A percentile compares a stretch with the other conserved stretches of the same genome.
Evolutionary conservation across 176 grass and related monocot genomes (phyloP).

Genomic region (Eleusine coracana): DNA sequence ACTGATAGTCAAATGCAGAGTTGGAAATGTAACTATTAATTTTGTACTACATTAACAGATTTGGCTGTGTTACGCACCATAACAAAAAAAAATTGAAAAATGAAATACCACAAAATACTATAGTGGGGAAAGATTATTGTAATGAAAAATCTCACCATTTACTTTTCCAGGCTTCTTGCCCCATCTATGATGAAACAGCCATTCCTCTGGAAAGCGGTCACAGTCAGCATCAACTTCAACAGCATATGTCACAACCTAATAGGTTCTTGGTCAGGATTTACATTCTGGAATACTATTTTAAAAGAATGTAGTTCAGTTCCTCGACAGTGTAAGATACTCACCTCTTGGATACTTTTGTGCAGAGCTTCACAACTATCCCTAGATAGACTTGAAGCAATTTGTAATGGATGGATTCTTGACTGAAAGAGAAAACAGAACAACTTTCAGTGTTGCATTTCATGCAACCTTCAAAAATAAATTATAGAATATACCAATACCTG

Average conservation of each 20-base stretch:
- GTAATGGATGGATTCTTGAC: conserved; percentile 83
- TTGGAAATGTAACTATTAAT: not conserved
- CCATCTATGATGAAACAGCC: conserved; percentile 94
- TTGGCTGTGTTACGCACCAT: conserved; percentile 1
- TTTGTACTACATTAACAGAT: not conserved
- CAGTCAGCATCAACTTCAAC: conserved; percentile 83
- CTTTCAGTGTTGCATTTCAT: conserved; percentile 11
- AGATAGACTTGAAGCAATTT: conserved; percentile 74
- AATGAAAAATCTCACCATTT: conserved; percentile 51
- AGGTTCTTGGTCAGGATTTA: conserved; percentile 31
- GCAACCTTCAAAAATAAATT: not conserved
- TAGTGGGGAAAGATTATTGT: not conserved
- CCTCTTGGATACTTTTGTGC: conserved; percentile 75
- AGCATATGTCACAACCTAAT: conserved; percentile 80
- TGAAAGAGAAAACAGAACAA: conserved; percentile 41
- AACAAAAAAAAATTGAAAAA: not conserved
- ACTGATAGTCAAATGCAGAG: not conserved
- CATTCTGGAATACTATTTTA: conserved; percentile 3
- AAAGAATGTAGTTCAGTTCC: conserved; percentile 4
- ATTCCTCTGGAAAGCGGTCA: conserved; percentile 70
- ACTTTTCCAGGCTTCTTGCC: conserved; percentile 85
- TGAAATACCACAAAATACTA: conserved; percentile 11
- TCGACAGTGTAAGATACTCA: conserved; percentile 19
- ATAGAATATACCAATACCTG: conserved; percentile 52
- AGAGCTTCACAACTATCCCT: conserved; percentile 72